Evolutionary conservation across 169 alveolate species (phyloP).

Genomic region (Plasmodium cynomolgi): DNA sequence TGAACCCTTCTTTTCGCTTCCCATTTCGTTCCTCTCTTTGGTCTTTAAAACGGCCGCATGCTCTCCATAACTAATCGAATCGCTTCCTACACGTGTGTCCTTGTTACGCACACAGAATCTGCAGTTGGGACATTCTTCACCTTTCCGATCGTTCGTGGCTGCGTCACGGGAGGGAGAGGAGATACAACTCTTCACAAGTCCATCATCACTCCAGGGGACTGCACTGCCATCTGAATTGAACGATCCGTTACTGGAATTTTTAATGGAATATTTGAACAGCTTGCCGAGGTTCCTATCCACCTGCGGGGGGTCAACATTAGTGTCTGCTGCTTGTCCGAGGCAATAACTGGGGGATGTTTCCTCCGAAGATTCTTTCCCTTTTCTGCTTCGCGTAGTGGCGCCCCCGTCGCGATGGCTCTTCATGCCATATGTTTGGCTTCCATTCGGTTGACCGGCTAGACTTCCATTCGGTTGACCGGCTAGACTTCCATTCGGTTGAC

Average conservation of each 20-base stretch:
- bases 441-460: not conserved
- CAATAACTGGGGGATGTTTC: not conserved
- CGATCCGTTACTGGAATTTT: not conserved
- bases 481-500: too few relatives aligned
- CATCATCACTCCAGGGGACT: not conserved
- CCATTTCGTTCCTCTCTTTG: not conserved
- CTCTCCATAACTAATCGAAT: not conserved
- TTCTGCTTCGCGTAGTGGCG: not conserved
- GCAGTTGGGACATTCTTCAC: not conserved
- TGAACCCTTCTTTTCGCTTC: not conserved
- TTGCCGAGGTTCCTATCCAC: not conserved
- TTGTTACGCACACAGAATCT: not conserved
- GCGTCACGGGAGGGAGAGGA: not conserved
- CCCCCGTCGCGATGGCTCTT: not conserved
- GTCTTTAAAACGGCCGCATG: slow-evolving; percentile 6
- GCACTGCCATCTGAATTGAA: not conserved
- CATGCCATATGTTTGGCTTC: not conserved
- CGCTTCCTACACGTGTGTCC: not conserved
- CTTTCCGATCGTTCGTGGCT: not conserved
- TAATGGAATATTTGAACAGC: not conserved
- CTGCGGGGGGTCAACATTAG: not conserved
- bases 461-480: too few relatives aligned
- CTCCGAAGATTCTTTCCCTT: not conserved
- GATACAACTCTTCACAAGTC: not conserved
- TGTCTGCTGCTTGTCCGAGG: not conserved